Conservation (phyloP, 768 basidiomycete species). For the Suillus americanus region DNA sequence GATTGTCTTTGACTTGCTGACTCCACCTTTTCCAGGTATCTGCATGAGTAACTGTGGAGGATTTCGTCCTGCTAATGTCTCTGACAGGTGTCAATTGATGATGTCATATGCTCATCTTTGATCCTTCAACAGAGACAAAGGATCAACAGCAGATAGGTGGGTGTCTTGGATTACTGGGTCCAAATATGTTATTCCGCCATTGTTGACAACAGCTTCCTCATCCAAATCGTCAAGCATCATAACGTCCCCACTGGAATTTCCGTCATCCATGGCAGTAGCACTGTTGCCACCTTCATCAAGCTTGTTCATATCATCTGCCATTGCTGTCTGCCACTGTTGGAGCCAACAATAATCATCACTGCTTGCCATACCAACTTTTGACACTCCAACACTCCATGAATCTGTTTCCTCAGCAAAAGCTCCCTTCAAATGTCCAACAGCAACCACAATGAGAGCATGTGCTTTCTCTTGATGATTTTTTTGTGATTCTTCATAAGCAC, state of each 20-base stretch:
- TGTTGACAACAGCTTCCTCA: too few relatives aligned
- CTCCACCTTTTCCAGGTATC: slow-evolving; percentile 42
- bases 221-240: too few relatives aligned
- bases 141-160: neutral
- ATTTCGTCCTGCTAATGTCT: slow-evolving; percentile 17
- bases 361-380: neutral
- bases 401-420: neutral
- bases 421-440: neutral
- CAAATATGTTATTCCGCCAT: too few relatives aligned
- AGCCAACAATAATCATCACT: neutral
- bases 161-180: too few relatives aligned
- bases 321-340: neutral
- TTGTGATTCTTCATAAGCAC: neutral
- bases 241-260: too few relatives aligned
- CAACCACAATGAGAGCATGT: neutral
- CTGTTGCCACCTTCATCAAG: too few relatives aligned
- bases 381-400: neutral
- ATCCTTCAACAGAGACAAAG: neutral
- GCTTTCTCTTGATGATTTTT: neutral
- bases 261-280: too few relatives aligned
- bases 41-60: slow-evolving; percentile 37
- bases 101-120: slow-evolving; percentile 35
- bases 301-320: too few relatives aligned
- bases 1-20: slow-evolving; percentile 44
- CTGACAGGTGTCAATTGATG: slow-evolving; percentile 27